Conservation (phyloP, 371 early-diverging fungal species). For the Chytridium lagenaria region DNA sequence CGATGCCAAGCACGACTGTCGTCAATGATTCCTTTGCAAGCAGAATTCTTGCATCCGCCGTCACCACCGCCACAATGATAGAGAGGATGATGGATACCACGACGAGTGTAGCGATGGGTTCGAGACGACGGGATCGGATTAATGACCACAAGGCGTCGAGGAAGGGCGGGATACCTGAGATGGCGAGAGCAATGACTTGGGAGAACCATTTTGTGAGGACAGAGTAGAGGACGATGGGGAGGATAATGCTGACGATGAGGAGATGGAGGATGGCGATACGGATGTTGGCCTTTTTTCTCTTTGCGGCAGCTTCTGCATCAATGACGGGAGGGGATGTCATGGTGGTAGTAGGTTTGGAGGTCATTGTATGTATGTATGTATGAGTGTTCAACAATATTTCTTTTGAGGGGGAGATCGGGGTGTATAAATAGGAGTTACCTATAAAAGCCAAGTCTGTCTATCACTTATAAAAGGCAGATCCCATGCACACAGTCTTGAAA, state of each 20-base stretch:
- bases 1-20: conserved; percentile 16
- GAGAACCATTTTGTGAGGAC: neutral
- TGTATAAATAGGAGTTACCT: no score
- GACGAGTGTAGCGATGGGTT: conserved; percentile 18
- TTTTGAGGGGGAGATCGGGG: no score
- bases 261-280: neutral
- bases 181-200: conserved; percentile 5
- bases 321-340: no score
- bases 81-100: conserved; percentile 19
- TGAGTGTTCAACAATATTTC: no score
- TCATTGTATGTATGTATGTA: no score
- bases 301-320: no score
- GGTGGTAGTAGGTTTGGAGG: no score
- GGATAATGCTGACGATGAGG: conserved; percentile 13
- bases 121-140: conserved; percentile 6
- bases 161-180: conserved; percentile 44
- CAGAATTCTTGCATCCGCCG: conserved; percentile 17
- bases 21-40: conserved; percentile 33
- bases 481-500: no score
- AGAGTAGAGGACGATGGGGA: conserved; percentile 10
- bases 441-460: no score
- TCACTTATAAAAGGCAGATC: no score
- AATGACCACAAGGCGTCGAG: conserved; percentile 34
- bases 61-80: conserved; percentile 16
- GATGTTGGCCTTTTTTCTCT: no score